These are phyloP conservation scores for Dittrichia graveolens DNA, from an alignment of 129 eudicot genomes.

Conservation along the genomic window DNA sequence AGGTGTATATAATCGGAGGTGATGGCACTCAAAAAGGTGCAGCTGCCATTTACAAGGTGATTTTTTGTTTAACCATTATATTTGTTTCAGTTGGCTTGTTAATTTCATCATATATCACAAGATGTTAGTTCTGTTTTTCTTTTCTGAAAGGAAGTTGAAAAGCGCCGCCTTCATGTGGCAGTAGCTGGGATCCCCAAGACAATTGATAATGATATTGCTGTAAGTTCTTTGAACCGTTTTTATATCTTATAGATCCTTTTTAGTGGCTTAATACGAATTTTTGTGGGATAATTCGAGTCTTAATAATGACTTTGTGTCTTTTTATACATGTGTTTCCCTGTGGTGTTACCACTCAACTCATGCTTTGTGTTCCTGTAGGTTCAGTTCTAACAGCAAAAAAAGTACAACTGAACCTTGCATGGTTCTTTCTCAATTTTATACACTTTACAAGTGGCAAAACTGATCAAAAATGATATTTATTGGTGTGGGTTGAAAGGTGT, in stretches of 20 bases:
- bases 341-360: too few relatives aligned
- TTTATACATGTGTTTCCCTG: too few relatives aligned
- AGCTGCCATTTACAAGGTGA: constrained; percentile 86
- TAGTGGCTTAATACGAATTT: not conserved
- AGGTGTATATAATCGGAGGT: constrained; percentile 99
- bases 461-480: not conserved
- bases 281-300: not conserved
- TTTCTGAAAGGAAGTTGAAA: constrained; percentile 73
- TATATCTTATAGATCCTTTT: constrained; percentile 6
- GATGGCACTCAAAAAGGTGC: constrained; percentile 99
- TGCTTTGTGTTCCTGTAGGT: too few relatives aligned
- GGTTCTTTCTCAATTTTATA: too few relatives aligned
- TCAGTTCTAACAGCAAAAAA: too few relatives aligned
- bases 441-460: not conserved
- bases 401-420: too few relatives aligned
- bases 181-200: constrained; percentile 98
- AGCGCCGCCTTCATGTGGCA: constrained; percentile 75
- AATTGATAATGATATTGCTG: constrained; percentile 95
- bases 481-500: not conserved
- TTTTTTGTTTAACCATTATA: constrained; percentile 21
- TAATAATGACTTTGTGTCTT: too few relatives aligned
- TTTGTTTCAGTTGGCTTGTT: not conserved
- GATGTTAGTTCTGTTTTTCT: constrained; percentile 21
- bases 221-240: constrained; percentile 42
- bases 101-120: not conserved